phyloP scores from a whole-genome alignment of 345 rosid genomes.

The Citrus reticulata region DNA sequence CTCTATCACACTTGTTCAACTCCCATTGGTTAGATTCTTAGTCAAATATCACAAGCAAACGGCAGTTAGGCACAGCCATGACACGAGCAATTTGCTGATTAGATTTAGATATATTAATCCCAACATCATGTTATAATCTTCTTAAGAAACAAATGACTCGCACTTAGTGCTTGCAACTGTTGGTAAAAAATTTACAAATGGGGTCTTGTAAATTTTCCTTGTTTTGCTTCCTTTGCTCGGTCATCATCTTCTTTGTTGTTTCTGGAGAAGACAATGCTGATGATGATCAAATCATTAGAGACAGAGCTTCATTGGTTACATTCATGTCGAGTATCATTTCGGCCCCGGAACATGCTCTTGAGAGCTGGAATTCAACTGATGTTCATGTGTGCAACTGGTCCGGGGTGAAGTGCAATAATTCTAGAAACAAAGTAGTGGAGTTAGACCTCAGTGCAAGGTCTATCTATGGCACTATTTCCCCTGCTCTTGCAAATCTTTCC shows the following conservation, averaged over 20 bases:
- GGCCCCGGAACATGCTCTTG: slow-evolving; percentile 47
- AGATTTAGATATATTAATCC: neutral
- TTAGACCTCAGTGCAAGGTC: slow-evolving; percentile 61
- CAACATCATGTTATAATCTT: neutral
- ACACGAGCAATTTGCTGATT: neutral
- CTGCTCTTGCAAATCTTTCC: slow-evolving; percentile 58
- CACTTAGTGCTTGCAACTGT: neutral
- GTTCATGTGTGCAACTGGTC: slow-evolving; percentile 72
- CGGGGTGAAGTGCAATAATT: slow-evolving; percentile 65
- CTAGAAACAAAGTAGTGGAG: slow-evolving; percentile 28
- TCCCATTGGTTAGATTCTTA: slow-evolving; percentile 14
- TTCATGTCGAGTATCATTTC: slow-evolving; percentile 51
- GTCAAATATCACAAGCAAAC: slow-evolving; percentile 52
- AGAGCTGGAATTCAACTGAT: slow-evolving; percentile 44
- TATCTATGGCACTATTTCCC: slow-evolving; percentile 60
- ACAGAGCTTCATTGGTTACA: slow-evolving; percentile 50
- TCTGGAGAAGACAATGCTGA: slow-evolving; percentile 21
- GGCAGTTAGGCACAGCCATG: slow-evolving; percentile 52
- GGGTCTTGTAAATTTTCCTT: slow-evolving; percentile 31
- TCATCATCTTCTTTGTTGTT: slow-evolving; percentile 25
- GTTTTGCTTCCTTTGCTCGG: slow-evolving; percentile 25
- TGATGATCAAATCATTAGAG: slow-evolving; percentile 15
- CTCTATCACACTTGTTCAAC: neutral
- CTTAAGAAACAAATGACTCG: neutral
- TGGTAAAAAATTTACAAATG: slow-evolving; percentile 23